Evolutionary conservation across 2,329 filamentous ascomycete species (phyloP).

Genomic region (Lasiodiplodia hormozganensis): DNA sequence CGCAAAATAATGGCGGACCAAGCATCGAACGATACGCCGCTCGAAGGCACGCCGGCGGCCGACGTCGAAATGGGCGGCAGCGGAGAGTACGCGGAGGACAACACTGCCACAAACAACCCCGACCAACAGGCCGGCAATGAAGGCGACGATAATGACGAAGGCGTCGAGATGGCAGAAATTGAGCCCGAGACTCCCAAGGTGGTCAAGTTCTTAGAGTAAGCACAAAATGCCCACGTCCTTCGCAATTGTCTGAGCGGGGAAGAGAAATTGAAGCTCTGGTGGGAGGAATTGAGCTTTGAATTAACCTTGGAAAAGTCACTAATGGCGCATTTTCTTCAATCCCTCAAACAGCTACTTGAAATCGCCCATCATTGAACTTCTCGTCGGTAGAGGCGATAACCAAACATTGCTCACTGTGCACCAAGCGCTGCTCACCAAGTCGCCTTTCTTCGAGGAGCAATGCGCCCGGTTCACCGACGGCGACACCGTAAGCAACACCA

Average conservation of each 20-base stretch:
- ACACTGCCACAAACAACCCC: slow-evolving; percentile 33
- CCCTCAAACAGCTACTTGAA: slow-evolving; percentile 51
- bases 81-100: slow-evolving; percentile 36
- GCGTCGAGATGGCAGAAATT: slow-evolving; percentile 49
- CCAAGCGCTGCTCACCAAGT: slow-evolving; percentile 75
- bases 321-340: background rate
- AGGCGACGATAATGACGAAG: slow-evolving; percentile 34
- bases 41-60: slow-evolving; percentile 42
- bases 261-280: background rate
- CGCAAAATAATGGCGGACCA: slow-evolving; percentile 38
- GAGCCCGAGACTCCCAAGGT: slow-evolving; percentile 51
- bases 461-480: slow-evolving; percentile 68
- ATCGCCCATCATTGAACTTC: slow-evolving; percentile 56
- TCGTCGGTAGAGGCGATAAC: slow-evolving; percentile 59
- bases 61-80: slow-evolving; percentile 58
- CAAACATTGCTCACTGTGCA: slow-evolving; percentile 77
- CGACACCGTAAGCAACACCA: slow-evolving; percentile 47
- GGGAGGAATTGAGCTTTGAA: background rate
- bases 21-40: slow-evolving; percentile 36
- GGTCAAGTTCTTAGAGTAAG: slow-evolving; percentile 55
- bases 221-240: background rate
- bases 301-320: background rate
- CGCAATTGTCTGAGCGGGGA: too few species aligned
- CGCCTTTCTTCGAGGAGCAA: slow-evolving; percentile 74
- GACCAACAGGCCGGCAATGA: slow-evolving; percentile 32